Conservation (phyloP, 2,329 filamentous ascomycete genomes). For the Trichophyton rubrum region DNA sequence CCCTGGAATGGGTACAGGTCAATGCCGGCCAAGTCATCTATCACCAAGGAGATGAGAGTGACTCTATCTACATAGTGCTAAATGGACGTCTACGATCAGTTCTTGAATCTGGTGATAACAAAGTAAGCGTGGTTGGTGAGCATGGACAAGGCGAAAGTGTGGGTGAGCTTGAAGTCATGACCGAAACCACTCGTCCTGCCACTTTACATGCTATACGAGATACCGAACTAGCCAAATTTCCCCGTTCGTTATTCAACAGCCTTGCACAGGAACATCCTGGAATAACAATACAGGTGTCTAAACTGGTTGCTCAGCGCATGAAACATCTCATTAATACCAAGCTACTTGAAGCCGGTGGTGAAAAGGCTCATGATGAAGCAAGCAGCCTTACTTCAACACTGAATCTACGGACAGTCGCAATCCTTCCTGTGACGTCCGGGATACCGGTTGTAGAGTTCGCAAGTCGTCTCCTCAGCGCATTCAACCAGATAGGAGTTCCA, state of each 20-base stretch:
- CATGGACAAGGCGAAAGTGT: constrained; percentile 97
- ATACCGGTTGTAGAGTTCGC: constrained; percentile 93
- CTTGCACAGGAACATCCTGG: constrained; percentile 92
- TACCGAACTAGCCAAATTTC: constrained; percentile 91
- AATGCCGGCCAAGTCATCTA: constrained; percentile 91
- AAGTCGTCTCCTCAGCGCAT: constrained; percentile 72
- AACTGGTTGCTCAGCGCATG: constrained; percentile 95
- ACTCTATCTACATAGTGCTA: constrained; percentile 94
- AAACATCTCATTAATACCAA: constrained; percentile 74
- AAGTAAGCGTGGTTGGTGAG: constrained; percentile 76
- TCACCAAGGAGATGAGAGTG: constrained; percentile 86
- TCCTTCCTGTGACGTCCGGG: constrained; percentile 79
- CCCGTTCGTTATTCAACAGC: constrained; percentile 92
- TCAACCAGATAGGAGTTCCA: constrained; percentile 75
- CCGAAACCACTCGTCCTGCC: constrained; percentile 78
- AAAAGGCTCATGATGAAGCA: constrained; percentile 43
- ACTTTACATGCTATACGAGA: constrained; percentile 93
- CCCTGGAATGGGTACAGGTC: constrained; percentile 95
- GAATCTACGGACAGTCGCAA: constrained; percentile 83
- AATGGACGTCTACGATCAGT: constrained; percentile 84
- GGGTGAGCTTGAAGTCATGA: constrained; percentile 91
- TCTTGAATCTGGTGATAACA: constrained; percentile 66
- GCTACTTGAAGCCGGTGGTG: constrained; percentile 51
- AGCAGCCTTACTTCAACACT: constrained; percentile 62
- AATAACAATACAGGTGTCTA: constrained; percentile 98